phyloP scores from a whole-genome alignment of 2,329 filamentous ascomycete genomes.

The Phaeosphaeria sp. region DNA sequence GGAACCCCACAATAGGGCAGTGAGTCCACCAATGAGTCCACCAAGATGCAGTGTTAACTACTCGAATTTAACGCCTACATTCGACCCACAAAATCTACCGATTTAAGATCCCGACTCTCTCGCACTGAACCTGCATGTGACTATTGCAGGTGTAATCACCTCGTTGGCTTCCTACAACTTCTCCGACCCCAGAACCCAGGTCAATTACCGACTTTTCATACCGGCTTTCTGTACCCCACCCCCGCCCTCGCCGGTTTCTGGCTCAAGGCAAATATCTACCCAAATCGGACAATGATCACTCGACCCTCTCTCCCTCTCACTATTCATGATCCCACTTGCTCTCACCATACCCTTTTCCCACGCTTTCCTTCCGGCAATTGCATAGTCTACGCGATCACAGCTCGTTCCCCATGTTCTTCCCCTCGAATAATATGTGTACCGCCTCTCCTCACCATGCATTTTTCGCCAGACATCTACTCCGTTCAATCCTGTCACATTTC shows the following conservation, averaged over 20 bases:
- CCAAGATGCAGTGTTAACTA: too few relatives aligned
- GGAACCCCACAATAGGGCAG: too few relatives aligned
- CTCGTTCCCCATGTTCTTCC: constrained; percentile 55
- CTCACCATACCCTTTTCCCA: constrained; percentile 47
- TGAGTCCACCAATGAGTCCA: too few relatives aligned
- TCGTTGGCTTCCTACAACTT: constrained; percentile 18
- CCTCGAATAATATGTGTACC: constrained; percentile 59
- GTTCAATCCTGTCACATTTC: constrained; percentile 16
- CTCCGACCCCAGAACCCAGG: too few relatives aligned
- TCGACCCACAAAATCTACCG: too few relatives aligned
- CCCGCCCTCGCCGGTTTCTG: not conserved
- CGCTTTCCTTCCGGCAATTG: constrained; percentile 53
- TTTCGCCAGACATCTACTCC: constrained; percentile 58
- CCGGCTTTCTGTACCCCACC: not conserved
- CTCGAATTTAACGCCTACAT: too few relatives aligned
- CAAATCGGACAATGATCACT: constrained; percentile 63
- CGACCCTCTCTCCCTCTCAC: constrained; percentile 53
- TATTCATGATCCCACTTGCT: constrained; percentile 52
- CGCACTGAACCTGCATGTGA: not conserved
- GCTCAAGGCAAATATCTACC: constrained; percentile 34
- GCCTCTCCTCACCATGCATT: constrained; percentile 49
- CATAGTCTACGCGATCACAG: constrained; percentile 62
- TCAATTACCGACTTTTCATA: too few relatives aligned
- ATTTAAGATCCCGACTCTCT: too few relatives aligned
- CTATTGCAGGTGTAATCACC: not conserved